Evolutionary conservation across 495 filamentous ascomycete species (phyloP).

Genomic region (Penicillium diatomitis): DNA sequence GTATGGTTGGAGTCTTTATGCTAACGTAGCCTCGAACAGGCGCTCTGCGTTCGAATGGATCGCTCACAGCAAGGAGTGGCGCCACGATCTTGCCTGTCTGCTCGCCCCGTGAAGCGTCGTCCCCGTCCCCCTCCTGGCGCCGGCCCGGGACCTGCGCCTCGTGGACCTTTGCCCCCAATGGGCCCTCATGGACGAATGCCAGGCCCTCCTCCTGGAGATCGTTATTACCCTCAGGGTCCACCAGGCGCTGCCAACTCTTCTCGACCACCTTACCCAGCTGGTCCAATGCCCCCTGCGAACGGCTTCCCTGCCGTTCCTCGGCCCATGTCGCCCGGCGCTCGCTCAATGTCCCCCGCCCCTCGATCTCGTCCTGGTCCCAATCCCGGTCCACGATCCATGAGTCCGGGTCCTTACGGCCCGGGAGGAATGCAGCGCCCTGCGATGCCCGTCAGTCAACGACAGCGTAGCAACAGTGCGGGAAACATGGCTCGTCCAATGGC

Average conservation of each 20-base stretch:
- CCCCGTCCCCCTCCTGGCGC: slow-evolving; percentile 43
- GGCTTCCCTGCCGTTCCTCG: slow-evolving; percentile 7
- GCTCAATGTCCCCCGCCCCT: slow-evolving; percentile 16
- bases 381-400: slow-evolving; percentile 34
- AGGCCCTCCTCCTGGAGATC: slow-evolving; percentile 14
- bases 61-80: slow-evolving; percentile 86
- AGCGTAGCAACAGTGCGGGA: slow-evolving; percentile 44
- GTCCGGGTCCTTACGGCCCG: slow-evolving; percentile 41
- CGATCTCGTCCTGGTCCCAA: slow-evolving; percentile 1
- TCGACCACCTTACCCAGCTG: slow-evolving; percentile 24
- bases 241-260: slow-evolving; percentile 18
- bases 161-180: slow-evolving; percentile 42
- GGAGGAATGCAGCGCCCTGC: slow-evolving; percentile 37
- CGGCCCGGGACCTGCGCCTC: slow-evolving; percentile 39
- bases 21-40: slow-evolving; percentile 44
- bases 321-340: slow-evolving; percentile 9
- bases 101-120: slow-evolving; percentile 84
- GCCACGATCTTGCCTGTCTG: slow-evolving; percentile 87
- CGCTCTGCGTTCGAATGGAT: slow-evolving; percentile 85
- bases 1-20: not conserved
- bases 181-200: slow-evolving; percentile 37
- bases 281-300: slow-evolving; percentile 15
- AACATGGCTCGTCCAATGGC: slow-evolving; percentile 32
- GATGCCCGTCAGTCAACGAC: slow-evolving; percentile 32
- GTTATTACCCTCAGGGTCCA: slow-evolving; percentile 31